Evolutionary conservation across 1,284 basidiomycete genomes (phyloP).

Genomic region (Ceratobasidium sp.): DNA sequence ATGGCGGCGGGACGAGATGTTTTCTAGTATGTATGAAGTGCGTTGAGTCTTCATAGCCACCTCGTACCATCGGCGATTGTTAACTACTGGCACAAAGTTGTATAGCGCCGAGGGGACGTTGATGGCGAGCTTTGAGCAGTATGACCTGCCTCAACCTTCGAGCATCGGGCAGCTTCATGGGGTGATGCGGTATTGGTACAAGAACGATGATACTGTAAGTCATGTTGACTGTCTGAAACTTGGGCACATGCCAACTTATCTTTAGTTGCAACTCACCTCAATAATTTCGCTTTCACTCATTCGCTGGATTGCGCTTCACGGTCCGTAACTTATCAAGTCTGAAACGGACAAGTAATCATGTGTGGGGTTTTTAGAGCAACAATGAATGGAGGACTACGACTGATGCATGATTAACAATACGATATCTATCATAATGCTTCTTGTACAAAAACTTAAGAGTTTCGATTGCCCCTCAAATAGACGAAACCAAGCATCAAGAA

Average conservation of each 20-base stretch:
- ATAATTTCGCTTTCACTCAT: slow-evolving; percentile 67
- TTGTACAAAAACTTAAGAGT: slow-evolving; percentile 16
- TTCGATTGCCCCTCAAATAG: neutral
- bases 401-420: slow-evolving; percentile 21
- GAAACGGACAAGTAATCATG: slow-evolving; percentile 29
- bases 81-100: slow-evolving; percentile 1
- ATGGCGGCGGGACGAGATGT: slow-evolving; percentile 58
- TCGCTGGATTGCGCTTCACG: slow-evolving; percentile 66
- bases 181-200: slow-evolving; percentile 41
- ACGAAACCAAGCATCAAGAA: slow-evolving; percentile 42
- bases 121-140: slow-evolving; percentile 40
- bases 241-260: neutral
- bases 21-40: slow-evolving; percentile 35
- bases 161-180: slow-evolving; percentile 36
- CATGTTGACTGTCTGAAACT: slow-evolving; percentile 2
- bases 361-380: slow-evolving; percentile 35
- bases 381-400: slow-evolving; percentile 40
- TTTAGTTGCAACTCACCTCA: slow-evolving; percentile 33
- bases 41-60: neutral
- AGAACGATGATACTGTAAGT: slow-evolving; percentile 28
- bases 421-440: slow-evolving; percentile 21
- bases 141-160: slow-evolving; percentile 28
- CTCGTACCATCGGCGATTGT: neutral
- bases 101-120: slow-evolving; percentile 21
- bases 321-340: slow-evolving; percentile 31